Base-by-base conservation (phyloP, 208 protist genomes). In the Acanthamoeba divionensis region DNA sequence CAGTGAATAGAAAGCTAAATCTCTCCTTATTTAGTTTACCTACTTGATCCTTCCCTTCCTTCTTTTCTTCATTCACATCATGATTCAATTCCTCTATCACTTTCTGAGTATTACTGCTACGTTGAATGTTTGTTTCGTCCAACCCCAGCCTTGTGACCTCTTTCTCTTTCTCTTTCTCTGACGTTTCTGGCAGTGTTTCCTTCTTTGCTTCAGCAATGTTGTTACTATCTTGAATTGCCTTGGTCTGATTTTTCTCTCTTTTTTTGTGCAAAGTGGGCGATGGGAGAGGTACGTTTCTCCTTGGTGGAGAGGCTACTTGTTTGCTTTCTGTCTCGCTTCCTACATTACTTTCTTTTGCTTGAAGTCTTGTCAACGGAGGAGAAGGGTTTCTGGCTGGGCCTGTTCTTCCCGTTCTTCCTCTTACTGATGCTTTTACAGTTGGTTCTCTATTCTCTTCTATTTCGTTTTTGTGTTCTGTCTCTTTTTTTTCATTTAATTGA, bases 11-110 rank as follows among this genome's bases (percentile, higher is more conserved):
- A 52, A 82, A 82, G 15, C 48, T 26, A 31, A 82, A 82, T 45
- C 71, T 45, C 21, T 82, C 31, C 47, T 31, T 26, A 36, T 82
- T 82, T 45, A 82, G 71, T 52, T 82, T 82, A 52, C 71, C 71
- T 52, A 82, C 71, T 13, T 18, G 13, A 18, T 82, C 71, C 5
- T 18, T 18, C 15, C 10, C 12, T 52, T 82, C 62, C 26, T 2
- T 26, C 71, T n/a, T n/a, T n/a, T n/a, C n/a, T n/a, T n/a, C n/a
- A n/a, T n/a, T n/a, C n/a, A n/a, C n/a, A n/a, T n/a, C n/a, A n/a
- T n/a, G n/a, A n/a, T n/a, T n/a, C n/a, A n/a, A n/a, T n/a, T n/a
- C n/a, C n/a, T n/a, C n/a, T n/a, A n/a, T n/a, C n/a, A n/a, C n/a
- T n/a, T n/a, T n/a, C n/a, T n/a, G n/a, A n/a, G n/a, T n/a, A n/a